A percentile compares a stretch with the other conserved stretches of the same genome.
phyloP scores from a whole-genome alignment of 2,329 filamentous ascomycete species.

The Cladorrhinum sp. region DNA sequence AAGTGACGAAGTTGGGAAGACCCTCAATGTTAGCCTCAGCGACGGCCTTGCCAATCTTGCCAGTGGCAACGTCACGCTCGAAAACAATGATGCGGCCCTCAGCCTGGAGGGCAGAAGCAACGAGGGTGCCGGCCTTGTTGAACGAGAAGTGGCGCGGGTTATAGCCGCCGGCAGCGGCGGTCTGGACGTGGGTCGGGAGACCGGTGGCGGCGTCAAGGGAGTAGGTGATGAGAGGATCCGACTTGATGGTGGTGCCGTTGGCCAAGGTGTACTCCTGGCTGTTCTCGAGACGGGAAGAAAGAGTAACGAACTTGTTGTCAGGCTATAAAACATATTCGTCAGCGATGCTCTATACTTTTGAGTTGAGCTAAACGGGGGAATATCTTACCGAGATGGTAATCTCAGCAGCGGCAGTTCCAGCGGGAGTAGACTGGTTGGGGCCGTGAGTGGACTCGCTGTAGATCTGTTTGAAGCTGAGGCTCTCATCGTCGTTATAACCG shows the following conservation, averaged over 20 bases:
- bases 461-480: constrained; percentile 44
- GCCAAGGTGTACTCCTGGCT: constrained; percentile 48
- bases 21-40: constrained; percentile 43
- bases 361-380: neutral
- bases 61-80: constrained; percentile 56
- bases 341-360: constrained; percentile 11
- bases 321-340: constrained; percentile 40
- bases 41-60: constrained; percentile 50
- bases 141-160: constrained; percentile 67
- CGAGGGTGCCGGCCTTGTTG: constrained; percentile 59
- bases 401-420: constrained; percentile 50
- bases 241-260: constrained; percentile 46
- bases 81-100: constrained; percentile 61
- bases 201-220: constrained; percentile 54
- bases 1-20: constrained; percentile 46
- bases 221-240: constrained; percentile 65
- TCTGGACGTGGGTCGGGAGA: constrained; percentile 52
- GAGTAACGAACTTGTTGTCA: constrained; percentile 60
- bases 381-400: constrained; percentile 54
- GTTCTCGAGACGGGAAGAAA: constrained; percentile 65
- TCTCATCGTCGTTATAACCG: constrained; percentile 43
- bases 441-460: constrained; percentile 51
- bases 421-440: constrained; percentile 38
- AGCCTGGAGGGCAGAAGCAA: constrained; percentile 65
- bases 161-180: constrained; percentile 61